Base-by-base conservation (phyloP, 2,329 filamentous ascomycete genomes). In the Phialophora macrospora region DNA sequence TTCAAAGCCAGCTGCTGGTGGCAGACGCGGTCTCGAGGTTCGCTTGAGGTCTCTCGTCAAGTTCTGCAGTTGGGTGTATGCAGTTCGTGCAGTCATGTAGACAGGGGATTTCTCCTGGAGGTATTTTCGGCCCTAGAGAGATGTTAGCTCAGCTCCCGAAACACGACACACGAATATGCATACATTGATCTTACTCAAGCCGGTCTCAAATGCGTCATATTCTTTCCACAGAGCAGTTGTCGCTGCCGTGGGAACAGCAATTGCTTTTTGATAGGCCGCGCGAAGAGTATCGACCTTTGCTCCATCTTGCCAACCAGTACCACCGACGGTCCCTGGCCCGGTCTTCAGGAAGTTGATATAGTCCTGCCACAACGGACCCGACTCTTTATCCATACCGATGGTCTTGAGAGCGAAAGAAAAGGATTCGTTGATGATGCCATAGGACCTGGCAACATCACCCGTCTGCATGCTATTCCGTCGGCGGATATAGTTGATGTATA, bases 281-380 rank as follows among this genome's bases (percentile, higher is more conserved):
- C 95, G 89, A 59, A 99, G 80, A 72, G 91, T 84, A 73, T 99
- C 95, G 90, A 97, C 96, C 83, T 99, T 99, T 76, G 98, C 95
- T 79, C 94, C 91, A 75, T 98, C 95, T 78, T 98, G 93, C 96
- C 95, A 99, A 65, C 87, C 89, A 65, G 84, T 89, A 51, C 94
- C 95, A 28, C 93, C 94, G 65, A 95, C 86, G 64, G 88, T 88
- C 5, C 95, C 95, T 0, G 95, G 95, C 0, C 90, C 92, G 46
- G 87, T 91, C 75, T 93, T 93, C 77, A 98, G 87, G 75, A 99
- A 97, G 71, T 95, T 88, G 67, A 99, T 89, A 74, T 98, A 98
- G 71, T 99, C 95, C 66, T 90, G 87, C 95, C 95, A 99, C 63
- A 99, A 89, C 70, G 85, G 87, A 41, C 93, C 94, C 11, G 93